Conservation (phyloP, 495 filamentous ascomycete genomes). For the Talaromyces trachyspermus region DNA sequence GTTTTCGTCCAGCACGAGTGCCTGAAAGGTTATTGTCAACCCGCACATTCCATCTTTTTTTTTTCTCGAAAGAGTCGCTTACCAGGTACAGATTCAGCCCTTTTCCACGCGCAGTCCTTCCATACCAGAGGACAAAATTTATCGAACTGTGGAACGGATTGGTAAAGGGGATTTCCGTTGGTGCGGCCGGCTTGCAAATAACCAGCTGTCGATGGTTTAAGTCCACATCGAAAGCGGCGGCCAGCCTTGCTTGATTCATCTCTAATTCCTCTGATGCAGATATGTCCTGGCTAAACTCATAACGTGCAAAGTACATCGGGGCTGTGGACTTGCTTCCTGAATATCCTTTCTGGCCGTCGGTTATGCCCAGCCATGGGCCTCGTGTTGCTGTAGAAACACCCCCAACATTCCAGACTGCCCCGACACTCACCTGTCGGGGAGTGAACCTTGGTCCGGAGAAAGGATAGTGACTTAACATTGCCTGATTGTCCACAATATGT, state of each 20-base stretch:
- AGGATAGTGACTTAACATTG: constrained; percentile 8
- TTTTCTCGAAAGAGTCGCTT: constrained; percentile 20
- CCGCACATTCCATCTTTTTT: not conserved
- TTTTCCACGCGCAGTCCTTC: constrained; percentile 56
- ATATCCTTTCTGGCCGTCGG: constrained; percentile 55
- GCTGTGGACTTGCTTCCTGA: constrained; percentile 67
- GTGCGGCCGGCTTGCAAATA: constrained; percentile 18
- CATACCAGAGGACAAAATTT: constrained; percentile 34
- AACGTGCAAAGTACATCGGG: constrained; percentile 56
- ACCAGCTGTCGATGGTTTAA: constrained; percentile 52
- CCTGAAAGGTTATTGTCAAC: not conserved
- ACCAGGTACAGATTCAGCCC: constrained; percentile 41
- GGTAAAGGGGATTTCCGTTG: constrained; percentile 16
- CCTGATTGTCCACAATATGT: constrained; percentile 25
- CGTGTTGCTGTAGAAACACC: constrained; percentile 48
- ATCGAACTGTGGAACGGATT: constrained; percentile 27
- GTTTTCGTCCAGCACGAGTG: not conserved
- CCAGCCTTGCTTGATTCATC: constrained; percentile 68
- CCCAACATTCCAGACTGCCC: constrained; percentile 76
- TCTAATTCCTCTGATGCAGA: constrained; percentile 52
- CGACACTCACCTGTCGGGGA: constrained; percentile 48
- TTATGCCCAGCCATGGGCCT: constrained; percentile 35
- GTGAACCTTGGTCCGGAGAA: constrained; percentile 8
- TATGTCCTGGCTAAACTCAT: constrained; percentile 50
- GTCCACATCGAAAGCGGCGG: constrained; percentile 78